Evolutionary conservation across 352 stramenopile species (phyloP).

Genomic region (Phytophthora pistaciae): DNA sequence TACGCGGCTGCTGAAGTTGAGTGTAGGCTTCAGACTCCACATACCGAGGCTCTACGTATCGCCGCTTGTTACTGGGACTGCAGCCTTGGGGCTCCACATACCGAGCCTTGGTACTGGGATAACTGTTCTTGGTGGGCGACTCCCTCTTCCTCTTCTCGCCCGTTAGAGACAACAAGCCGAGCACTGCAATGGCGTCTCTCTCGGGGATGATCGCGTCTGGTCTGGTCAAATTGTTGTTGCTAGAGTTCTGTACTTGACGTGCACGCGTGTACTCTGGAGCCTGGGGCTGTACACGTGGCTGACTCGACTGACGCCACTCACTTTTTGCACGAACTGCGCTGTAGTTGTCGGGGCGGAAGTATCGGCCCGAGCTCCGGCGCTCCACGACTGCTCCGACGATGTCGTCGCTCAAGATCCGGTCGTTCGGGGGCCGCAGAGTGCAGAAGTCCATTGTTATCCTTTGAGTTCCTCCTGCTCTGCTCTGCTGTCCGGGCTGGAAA

Average conservation of each 20-base stretch:
- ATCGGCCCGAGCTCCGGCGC: slow-evolving; percentile 1
- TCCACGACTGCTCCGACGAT: slow-evolving; percentile 17
- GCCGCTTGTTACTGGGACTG: too few species aligned
- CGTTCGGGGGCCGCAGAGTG: slow-evolving; percentile 22
- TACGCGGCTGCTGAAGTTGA: too few species aligned
- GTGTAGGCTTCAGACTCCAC: too few species aligned
- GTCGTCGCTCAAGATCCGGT: slow-evolving; percentile 15
- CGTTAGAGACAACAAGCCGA: slow-evolving; percentile 21
- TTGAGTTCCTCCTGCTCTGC: not conserved
- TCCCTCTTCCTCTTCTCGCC: slow-evolving; percentile 13
- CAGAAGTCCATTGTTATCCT: slow-evolving; percentile 10
- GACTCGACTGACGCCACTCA: not conserved
- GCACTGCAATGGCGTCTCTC: slow-evolving; percentile 12
- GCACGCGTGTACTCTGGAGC: not conserved
- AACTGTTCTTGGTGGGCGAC: not conserved
- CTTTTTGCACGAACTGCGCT: not conserved
- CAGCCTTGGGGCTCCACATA: not conserved
- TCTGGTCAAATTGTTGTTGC: too few species aligned
- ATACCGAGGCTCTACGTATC: too few species aligned
- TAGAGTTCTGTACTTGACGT: not conserved
- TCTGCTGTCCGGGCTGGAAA: slow-evolving; percentile 12
- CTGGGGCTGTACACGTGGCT: not conserved
- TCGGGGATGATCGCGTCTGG: slow-evolving; percentile 6
- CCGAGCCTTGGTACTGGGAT: not conserved
- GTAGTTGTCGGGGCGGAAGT: not conserved